Conservation (phyloP, 1,284 basidiomycete species). For the Melampsora americana region DNA sequence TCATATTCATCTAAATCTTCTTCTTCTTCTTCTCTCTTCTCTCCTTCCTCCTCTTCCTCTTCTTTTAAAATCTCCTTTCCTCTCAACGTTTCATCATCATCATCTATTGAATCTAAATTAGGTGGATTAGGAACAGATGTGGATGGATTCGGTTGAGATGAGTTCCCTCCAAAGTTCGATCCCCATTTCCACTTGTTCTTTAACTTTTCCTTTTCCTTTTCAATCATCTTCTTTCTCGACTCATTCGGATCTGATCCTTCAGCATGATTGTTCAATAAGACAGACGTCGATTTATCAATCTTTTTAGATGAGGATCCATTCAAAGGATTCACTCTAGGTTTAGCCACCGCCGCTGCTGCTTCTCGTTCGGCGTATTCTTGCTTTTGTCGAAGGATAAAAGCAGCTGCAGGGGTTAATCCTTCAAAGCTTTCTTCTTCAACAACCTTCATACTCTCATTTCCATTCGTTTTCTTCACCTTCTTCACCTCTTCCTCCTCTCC, state of each 20-base stretch:
- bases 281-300: neutral
- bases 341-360: conserved; percentile 59
- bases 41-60: conserved; percentile 6
- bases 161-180: conserved; percentile 51
- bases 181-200: conserved; percentile 53
- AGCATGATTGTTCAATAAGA: neutral
- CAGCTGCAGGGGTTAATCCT: conserved; percentile 86
- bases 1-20: conserved; percentile 60
- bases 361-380: conserved; percentile 30
- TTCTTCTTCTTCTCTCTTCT: neutral
- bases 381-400: conserved; percentile 78
- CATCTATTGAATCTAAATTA: too few relatives aligned
- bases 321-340: neutral
- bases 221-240: conserved; percentile 50
- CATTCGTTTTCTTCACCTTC: conserved; percentile 55
- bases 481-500: conserved; percentile 55
- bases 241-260: neutral
- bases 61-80: neutral
- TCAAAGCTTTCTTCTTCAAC: conserved; percentile 56
- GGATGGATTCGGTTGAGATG: neutral
- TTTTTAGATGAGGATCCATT: neutral
- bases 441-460: too few relatives aligned
- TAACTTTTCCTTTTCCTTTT: conserved; percentile 56
- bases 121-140: too few relatives aligned
- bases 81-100: conserved; percentile 26